Base-by-base conservation (phyloP, 108 stramenopile species). In the Discostella stelligeroides region DNA sequence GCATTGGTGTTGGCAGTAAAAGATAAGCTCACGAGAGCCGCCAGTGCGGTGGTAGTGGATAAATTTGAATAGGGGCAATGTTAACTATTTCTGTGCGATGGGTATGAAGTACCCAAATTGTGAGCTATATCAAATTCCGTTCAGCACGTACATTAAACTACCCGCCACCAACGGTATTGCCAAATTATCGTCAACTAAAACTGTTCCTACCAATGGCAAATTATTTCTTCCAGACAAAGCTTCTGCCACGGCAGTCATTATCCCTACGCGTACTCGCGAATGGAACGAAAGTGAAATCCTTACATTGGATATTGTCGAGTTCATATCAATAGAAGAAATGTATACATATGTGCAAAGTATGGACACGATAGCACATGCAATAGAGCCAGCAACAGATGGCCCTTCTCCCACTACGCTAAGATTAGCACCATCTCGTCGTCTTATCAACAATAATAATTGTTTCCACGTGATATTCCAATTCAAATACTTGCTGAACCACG, bases 11-110 rank as follows among this genome's bases (percentile, higher is more conserved):
- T 90, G 51, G 91, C 93, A 5, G 68, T 95, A 29, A 88, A 90
- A 57, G 93, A 95, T 68, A 85, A 87, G 34, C 70, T 95, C 34
- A 92, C 89, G 11, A 85, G 93, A 24, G 93, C 93, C 10, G 93
- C 93, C 0, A 95, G 93, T 81, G 93, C 87, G n/a, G 85, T 89
- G 20, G 83, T 87, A 1, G 68, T 90, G n/a, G 75, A 82, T 54
- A 55, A 8, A 17, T 79, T 79, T 55, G 57, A 62, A 51, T 75
- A 55, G 53, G n/a, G 6, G 6, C 5, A 34, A 34, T 34, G 34
- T 34, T 34, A 34, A 34, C 6, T 34, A 34, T 34, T 34, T 3
- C 34, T 34, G 3, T 3, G 34, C 6, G 6, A 34, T 6, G 34
- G 6, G 34, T 3, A 6, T 34, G 34, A 3, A 3, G 34, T 34